Base-by-base conservation (phyloP, 768 basidiomycete genomes). In the Dictyophora rubrovolvata region DNA sequence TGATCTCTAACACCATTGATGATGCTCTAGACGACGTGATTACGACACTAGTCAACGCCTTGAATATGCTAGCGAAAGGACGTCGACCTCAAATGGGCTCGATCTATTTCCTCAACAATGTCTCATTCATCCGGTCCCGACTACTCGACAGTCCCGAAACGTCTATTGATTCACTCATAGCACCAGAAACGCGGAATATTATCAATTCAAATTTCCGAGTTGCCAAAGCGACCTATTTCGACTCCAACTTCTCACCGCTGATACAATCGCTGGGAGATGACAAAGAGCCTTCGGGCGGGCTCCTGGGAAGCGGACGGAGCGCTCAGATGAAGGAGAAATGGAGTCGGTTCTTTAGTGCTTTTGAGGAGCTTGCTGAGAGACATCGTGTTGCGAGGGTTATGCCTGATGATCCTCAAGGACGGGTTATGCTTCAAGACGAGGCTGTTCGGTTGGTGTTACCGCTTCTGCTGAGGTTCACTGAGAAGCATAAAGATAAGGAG, bases 211-310 rank as follows among this genome's bases (percentile, higher is more conserved):
- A 80, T 60, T 88, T 84, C 72, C 82, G 89, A 37, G 89, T 83
- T 0, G 85, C 89, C 48, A 90, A 90, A 69, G 87, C 89, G 9
- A 85, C 77, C 4, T 93, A 93, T 70, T 89, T 89, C 61, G 89
- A 91, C 62, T 75, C 85, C 21, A 92, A 89, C 70, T 90, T 87
- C 69, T 82, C 84, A 7, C 85, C 87, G 11, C 72, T 92, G 53
- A 82, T 92, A 74, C 85, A 87, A 59, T 64, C 78, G 18, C 70
- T 82, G 56, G 70, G 76, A 70, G 67, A 80, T 73, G 73, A 82
- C 72, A 70, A 69, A 54, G 75, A 70, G 33, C 81, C 80, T 62
- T 59, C 69, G 66, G 62, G 72, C 62, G 63, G 79, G 78, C 22
- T 56, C 10, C 5, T 54, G 2, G 55, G 55, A 65, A 79, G 80